Base-by-base conservation (phyloP, 1,139 yeast genomes). In the Kurtzmaniella quercitrusa region DNA sequence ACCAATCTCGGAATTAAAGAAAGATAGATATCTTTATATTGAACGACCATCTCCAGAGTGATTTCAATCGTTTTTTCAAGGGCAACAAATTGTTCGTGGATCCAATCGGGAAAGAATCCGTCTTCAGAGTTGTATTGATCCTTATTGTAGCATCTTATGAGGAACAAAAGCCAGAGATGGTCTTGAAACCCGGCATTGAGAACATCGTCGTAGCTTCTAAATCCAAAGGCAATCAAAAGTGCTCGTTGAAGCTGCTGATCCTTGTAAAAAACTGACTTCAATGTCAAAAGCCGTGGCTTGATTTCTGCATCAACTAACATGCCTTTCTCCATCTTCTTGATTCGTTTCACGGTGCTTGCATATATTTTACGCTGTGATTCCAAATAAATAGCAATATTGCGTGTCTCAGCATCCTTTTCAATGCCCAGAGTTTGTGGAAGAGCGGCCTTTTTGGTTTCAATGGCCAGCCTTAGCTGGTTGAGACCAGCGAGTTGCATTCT, bases 401-500 rank as follows among this genome's bases (percentile, higher is more conserved):
- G 54, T 11, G 49, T 47, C 14, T 33, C 42, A 28, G 14, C 32
- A 14, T 7, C 17, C 11, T 30, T 11, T 9, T 7, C 11, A 16
- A 15, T 26, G 20, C 5, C 20, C 23, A 6, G 16, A 6, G 33
- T 21, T 2, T 40, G 34, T 28, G 66, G 64, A 16, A 74, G 52
- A 2, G 68, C 50, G 0, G 60, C 62, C 8, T 72, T 50, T 47
- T 66, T 84, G 62, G 58, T 69, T 22, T 70, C 76, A 17, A 84
- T 52, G 2, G 87, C 82, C 6, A 65, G 58, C 33, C 76, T 62
- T 38, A 85, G 59, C 51, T 81, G 80, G 49, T 78, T 76, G 37
- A 82, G 55, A 1, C 87, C 88, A 23, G 81, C 80, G 7, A 84
- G 61, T 47, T 68, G 64, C 73, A 80, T 75, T 52, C 88, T 67